These are phyloP conservation scores for Coleophoma crateriformis DNA, from an alignment of 2,329 filamentous ascomycete species.

Conservation along the genomic window DNA sequence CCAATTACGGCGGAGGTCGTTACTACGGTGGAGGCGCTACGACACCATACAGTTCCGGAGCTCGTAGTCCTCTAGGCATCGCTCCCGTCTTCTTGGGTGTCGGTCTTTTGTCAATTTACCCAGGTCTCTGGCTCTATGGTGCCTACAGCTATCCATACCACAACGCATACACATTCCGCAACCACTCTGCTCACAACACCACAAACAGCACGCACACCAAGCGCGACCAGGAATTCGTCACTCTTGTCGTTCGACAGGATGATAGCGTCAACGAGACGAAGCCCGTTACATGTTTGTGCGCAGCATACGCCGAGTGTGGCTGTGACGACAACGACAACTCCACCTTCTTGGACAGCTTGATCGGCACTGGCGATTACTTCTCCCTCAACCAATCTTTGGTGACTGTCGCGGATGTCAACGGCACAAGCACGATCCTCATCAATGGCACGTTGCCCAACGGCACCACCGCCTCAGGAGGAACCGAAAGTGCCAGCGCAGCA, in stretches of 20 bases:
- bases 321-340: conserved; percentile 63
- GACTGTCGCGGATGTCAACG: conserved; percentile 56
- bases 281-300: conserved; percentile 57
- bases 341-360: conserved; percentile 54
- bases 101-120: conserved; percentile 33
- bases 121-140: conserved; percentile 58
- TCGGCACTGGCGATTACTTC: conserved; percentile 59
- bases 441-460: conserved; percentile 72
- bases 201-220: conserved; percentile 33
- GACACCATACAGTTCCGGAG: conserved; percentile 55
- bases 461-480: conserved; percentile 47
- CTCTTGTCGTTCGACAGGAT: conserved; percentile 10
- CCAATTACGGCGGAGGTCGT: conserved; percentile 52
- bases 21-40: conserved; percentile 64
- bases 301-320: conserved; percentile 48
- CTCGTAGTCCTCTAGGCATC: conserved; percentile 40
- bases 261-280: conserved; percentile 47
- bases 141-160: conserved; percentile 55
- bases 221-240: conserved; percentile 18
- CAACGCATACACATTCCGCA: conserved; percentile 50
- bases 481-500: conserved; percentile 31
- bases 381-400: conserved; percentile 57
- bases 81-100: conserved; percentile 46
- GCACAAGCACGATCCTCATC: conserved; percentile 59
- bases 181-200: conserved; percentile 27